Base-by-base conservation (phyloP, 2,329 filamentous ascomycete genomes). In the Ophiocordyceps camponoti-leonardi region DNA sequence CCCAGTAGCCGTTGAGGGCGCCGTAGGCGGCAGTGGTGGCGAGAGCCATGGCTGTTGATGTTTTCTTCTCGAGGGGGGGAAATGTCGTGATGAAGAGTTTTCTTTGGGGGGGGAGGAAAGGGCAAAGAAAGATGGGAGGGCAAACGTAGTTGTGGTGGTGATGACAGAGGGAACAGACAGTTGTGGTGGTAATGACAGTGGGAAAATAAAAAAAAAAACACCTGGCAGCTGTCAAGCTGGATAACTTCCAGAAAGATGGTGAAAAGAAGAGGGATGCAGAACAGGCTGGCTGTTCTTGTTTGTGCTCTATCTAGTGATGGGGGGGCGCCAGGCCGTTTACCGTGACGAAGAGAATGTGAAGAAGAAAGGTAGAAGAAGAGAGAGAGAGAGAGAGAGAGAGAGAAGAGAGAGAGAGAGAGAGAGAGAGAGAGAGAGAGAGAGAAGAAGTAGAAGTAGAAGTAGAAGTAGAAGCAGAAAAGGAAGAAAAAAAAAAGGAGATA, bases 1-100 rank as follows among this genome's bases (percentile, higher is more conserved):
- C 62, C 62, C 63, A 67, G 54, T 67, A 66, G 26, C 61, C 61
- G 50, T 65, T 64, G n/a, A 66, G 53, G 14, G 56, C 56, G 33
- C 59, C 60, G 43, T 52, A 54, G 30, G 54, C 41, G 42, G 51
- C 49, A 41, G 51, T 46, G 46, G 47, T 47, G 28, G 52, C 50
- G 33, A 54, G 33, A 41, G 52, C 54, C 42, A 60, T 40, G n/a
- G n/a, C n/a, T n/a, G n/a, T n/a, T n/a, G n/a, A n/a, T n/a, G n/a
- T n/a, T n/a, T n/a, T n/a, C n/a, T n/a, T n/a, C n/a, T n/a, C n/a
- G n/a, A n/a, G n/a, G n/a, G n/a, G n/a, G 41, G 4, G 26, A 43
- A 14, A 43, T 26, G 23, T 26, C 23, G 23, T 5, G 23, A 31
- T 18, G n/a, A 28, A 20, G 30, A 43, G 41, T 43, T 19, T 26